These are phyloP conservation scores for Hibiscus trionum DNA, from an alignment of 345 rosid genomes.

Conservation along the genomic window DNA sequence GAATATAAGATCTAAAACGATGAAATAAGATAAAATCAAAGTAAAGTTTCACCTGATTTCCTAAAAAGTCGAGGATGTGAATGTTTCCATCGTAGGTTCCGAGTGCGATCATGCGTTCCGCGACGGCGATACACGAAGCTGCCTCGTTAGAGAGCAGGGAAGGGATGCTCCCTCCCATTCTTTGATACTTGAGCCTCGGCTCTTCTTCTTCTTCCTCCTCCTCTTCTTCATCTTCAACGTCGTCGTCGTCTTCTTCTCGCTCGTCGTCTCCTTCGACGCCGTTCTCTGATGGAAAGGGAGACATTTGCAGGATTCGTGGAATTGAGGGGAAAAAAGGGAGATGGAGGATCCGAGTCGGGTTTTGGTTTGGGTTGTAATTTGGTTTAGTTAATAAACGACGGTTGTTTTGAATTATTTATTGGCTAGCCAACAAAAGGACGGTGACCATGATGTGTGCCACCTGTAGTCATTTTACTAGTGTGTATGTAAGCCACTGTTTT, in stretches of 20 bases:
- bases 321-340: background rate
- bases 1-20: background rate
- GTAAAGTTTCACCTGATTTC: constrained; percentile 58
- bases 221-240: constrained; percentile 46
- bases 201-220: constrained; percentile 62
- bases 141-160: constrained; percentile 69
- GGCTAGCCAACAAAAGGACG: constrained; percentile 6
- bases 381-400: constrained; percentile 1
- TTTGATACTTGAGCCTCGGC: constrained; percentile 91
- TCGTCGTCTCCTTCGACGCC: constrained; percentile 86
- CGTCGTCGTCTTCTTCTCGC: constrained; percentile 65
- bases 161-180: constrained; percentile 94
- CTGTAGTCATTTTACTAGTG: background rate
- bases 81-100: constrained; percentile 85
- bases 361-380: background rate
- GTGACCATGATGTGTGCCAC: constrained; percentile 7
- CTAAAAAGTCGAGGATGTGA: constrained; percentile 91
- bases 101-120: constrained; percentile 95
- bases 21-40: background rate
- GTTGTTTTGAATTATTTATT: constrained; percentile 3
- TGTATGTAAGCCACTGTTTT: background rate
- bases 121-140: constrained; percentile 87
- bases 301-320: constrained; percentile 34
- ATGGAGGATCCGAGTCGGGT: background rate
- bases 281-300: constrained; percentile 77